phyloP scores from a whole-genome alignment of 2,329 filamentous ascomycete genomes.

The Nakataea oryzae region DNA sequence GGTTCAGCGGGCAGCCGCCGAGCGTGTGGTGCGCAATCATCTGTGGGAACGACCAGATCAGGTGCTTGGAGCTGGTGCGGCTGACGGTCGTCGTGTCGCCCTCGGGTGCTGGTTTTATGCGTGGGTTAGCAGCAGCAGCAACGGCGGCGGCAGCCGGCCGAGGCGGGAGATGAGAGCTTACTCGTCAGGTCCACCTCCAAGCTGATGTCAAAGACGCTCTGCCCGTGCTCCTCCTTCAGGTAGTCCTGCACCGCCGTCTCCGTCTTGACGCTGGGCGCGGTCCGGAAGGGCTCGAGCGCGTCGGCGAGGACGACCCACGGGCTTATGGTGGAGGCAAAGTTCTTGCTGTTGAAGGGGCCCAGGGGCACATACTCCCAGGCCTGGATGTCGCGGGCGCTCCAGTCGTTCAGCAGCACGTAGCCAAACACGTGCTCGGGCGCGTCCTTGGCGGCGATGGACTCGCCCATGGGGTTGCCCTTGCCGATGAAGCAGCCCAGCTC shows the following conservation, averaged over 20 bases:
- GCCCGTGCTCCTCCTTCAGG: constrained; percentile 46
- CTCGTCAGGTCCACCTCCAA: constrained; percentile 6
- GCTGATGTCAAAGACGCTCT: constrained; percentile 27
- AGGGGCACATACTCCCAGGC: constrained; percentile 76
- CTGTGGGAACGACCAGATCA: constrained; percentile 74
- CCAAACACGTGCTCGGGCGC: constrained; percentile 69
- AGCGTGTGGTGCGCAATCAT: constrained; percentile 77
- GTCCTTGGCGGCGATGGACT: constrained; percentile 48
- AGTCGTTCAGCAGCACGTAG: constrained; percentile 76
- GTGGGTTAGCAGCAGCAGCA: not conserved
- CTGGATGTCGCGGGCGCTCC: constrained; percentile 76
- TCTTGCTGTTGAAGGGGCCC: constrained; percentile 76
- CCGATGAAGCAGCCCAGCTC: constrained; percentile 70
- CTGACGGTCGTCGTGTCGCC: constrained; percentile 46
- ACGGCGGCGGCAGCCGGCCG: not conserved
- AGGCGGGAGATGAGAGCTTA: not conserved
- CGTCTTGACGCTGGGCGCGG: constrained; percentile 18
- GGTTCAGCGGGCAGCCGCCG: constrained; percentile 53
- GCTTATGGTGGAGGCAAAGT: constrained; percentile 68
- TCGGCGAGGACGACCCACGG: constrained; percentile 72
- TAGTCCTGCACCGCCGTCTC: constrained; percentile 24
- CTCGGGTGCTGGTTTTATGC: constrained; percentile 22
- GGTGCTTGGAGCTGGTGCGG: constrained; percentile 45
- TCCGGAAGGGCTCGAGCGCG: constrained; percentile 52
- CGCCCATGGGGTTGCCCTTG: constrained; percentile 52